Base-by-base conservation (phyloP, 2,329 filamentous ascomycete genomes). In the Claviceps pazoutovae region DNA sequence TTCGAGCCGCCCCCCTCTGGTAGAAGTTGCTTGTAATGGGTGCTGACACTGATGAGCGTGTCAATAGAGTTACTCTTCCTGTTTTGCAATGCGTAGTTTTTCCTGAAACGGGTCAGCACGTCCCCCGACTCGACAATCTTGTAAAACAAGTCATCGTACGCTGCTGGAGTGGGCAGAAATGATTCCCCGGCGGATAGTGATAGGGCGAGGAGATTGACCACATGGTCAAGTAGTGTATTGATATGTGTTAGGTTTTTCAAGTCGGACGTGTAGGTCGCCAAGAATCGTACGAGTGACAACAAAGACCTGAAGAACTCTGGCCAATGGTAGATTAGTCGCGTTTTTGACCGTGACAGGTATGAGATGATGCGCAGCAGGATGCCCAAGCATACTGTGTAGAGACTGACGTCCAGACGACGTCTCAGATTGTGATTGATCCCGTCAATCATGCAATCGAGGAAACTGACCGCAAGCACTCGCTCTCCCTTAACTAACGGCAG, bases 131-230 rank as follows among this genome's bases (percentile, higher is more conserved):
- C 93, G 26, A 97, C 89, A 2, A 97, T 79, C 69, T 98, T 98
- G 78, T 98, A 98, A 70, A 98, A 97, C 0, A 98, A 75, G 62
- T 98, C 93, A 61, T 98, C 93, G 66, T 97, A 97, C 1, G 88
- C 83, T 17, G 86, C 79, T 0, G 89, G 83, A 34, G 86, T 87
- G 0, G 91, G 93, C 7, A 98, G 75, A 68, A 98, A 97, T 2
- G 86, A 83, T 65, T 97, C 93, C 6, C 93, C 93, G 2, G 82
- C 80, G 1, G 87, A 93, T 7, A 98, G 74, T 2, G 88, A 86
- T 41, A 96, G 77, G 1, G 88, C 88, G 41, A 96, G 74, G 5
- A 96, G 72, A 61, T 93, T 89, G 49, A 93, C 83, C 1, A 95
- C 78, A 37, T 83, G 78, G 59, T 86, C 82, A 16, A 94, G 79